Evolutionary conservation across 176 grass and related monocot species (phyloP).

Genomic region (Rhynchospora tenuis): DNA sequence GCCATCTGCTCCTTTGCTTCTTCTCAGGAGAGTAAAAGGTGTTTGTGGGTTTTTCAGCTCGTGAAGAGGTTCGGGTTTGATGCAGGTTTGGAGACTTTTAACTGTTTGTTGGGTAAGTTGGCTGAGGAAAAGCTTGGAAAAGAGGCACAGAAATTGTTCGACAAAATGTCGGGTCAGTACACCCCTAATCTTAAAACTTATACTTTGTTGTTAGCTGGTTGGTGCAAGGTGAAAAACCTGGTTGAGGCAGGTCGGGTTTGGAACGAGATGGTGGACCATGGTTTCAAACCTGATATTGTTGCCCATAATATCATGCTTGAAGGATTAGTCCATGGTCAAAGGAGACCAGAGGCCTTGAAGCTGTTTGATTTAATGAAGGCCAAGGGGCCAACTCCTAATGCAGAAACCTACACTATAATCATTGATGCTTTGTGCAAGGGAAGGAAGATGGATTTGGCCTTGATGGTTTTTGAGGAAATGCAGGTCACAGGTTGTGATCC

Average conservation of each 20-base stretch:
- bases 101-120: slow-evolving; percentile 52
- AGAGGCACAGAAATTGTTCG: slow-evolving; percentile 62
- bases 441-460: slow-evolving; percentile 79
- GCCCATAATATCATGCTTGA: slow-evolving; percentile 84
- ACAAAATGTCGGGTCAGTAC: slow-evolving; percentile 52
- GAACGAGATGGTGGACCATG: slow-evolving; percentile 82
- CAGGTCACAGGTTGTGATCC: slow-evolving; percentile 34
- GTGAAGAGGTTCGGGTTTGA: slow-evolving; percentile 59
- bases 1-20: slow-evolving; percentile 50
- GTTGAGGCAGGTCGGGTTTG: slow-evolving; percentile 62
- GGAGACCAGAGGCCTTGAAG: slow-evolving; percentile 64
- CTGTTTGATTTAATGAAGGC: slow-evolving; percentile 93
- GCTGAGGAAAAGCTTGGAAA: slow-evolving; percentile 36
- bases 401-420: slow-evolving; percentile 65
- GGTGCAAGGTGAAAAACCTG: slow-evolving; percentile 74
- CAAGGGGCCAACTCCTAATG: slow-evolving; percentile 73
- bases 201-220: slow-evolving; percentile 53
- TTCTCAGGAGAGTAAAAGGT: slow-evolving; percentile 64
- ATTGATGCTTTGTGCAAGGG: slow-evolving; percentile 64
- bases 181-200: slow-evolving; percentile 55
- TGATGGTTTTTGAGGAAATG: slow-evolving; percentile 64
- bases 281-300: slow-evolving; percentile 59
- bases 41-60: slow-evolving; percentile 57
- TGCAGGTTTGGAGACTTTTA: slow-evolving; percentile 65
- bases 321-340: slow-evolving; percentile 65